Percentiles rank a stretch among this genome's conserved stretches.
Evolutionary conservation across 306 rosid species (phyloP).

Genomic region (Corylus avellana): DNA sequence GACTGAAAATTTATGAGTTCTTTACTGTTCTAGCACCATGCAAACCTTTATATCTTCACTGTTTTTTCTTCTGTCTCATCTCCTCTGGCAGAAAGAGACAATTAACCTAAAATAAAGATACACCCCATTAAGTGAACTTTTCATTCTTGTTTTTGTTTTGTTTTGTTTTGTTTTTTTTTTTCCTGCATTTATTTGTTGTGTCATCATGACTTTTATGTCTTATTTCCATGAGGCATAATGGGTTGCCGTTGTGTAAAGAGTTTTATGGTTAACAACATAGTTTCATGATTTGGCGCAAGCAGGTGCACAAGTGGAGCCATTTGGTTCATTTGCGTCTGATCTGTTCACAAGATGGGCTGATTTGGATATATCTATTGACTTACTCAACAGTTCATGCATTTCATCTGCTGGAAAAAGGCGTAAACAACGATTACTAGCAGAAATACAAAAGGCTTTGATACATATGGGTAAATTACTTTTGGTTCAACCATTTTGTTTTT

Average conservation of each 20-base stretch:
- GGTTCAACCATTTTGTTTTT: conserved; percentile 10
- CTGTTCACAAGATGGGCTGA: conserved; percentile 86
- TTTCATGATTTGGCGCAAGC: conserved; percentile 38
- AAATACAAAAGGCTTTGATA: conserved; percentile 54
- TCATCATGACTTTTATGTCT: conserved; percentile 8
- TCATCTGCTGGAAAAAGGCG: conserved; percentile 64
- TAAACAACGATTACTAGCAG: conserved; percentile 49
- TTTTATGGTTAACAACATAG: conserved; percentile 21
- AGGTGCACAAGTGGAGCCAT: conserved; percentile 96
- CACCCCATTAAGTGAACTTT: conserved; percentile 18
- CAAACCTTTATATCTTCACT: not conserved
- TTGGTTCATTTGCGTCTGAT: conserved; percentile 85
- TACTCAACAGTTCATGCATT: conserved; percentile 61
- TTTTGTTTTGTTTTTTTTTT: not conserved
- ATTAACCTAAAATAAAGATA: conserved; percentile 10
- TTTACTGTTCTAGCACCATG: not conserved
- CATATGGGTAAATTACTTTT: conserved; percentile 52
- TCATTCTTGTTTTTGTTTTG: not conserved
- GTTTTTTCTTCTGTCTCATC: conserved; percentile 3
- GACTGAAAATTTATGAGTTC: conserved; percentile 18
- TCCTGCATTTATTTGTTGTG: not conserved
- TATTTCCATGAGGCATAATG: conserved; percentile 3
- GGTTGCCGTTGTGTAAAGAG: conserved; percentile 12
- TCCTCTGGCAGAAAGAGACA: conserved; percentile 11
- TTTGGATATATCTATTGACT: conserved; percentile 79